These are phyloP conservation scores for Sparassis latifolia DNA, from an alignment of 1,284 basidiomycete genomes.

Conservation along the genomic window DNA sequence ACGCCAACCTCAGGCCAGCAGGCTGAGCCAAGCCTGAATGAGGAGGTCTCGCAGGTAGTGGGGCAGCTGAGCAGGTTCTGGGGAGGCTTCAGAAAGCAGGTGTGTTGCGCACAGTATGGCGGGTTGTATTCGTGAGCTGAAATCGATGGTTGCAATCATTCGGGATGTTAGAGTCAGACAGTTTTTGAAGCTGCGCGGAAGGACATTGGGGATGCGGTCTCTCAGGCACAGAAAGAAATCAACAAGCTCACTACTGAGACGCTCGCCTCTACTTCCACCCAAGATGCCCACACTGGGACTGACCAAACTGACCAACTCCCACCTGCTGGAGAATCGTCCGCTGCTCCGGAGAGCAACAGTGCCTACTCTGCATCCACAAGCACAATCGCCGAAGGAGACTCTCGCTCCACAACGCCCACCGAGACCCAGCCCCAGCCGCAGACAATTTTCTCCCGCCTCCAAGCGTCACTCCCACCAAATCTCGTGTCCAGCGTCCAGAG, in stretches of 20 bases:
- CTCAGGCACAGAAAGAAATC: constrained; percentile 79
- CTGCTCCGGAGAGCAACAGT: constrained; percentile 7
- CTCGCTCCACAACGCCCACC: neutral
- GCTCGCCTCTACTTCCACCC: constrained; percentile 21
- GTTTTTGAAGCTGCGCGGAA: constrained; percentile 70
- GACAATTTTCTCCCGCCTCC: constrained; percentile 62
- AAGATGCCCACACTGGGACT: constrained; percentile 11
- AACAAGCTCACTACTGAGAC: constrained; percentile 49
- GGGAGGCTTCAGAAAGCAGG: constrained; percentile 87
- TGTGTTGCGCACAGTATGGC: constrained; percentile 26
- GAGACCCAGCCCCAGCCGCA: constrained; percentile 17
- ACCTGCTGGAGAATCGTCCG: constrained; percentile 3
- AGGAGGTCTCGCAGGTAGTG: constrained; percentile 83
- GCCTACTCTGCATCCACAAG: constrained; percentile 10
- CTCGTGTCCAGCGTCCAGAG: constrained; percentile 64
- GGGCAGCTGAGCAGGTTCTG: constrained; percentile 81
- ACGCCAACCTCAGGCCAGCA: constrained; percentile 36
- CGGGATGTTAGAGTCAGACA: constrained; percentile 55
- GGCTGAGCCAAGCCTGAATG: constrained; percentile 63
- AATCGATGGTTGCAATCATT: neutral
- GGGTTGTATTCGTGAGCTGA: neutral
- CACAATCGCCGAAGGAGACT: neutral
- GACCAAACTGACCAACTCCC: constrained; percentile 6
- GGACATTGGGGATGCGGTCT: constrained; percentile 71
- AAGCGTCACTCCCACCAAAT: constrained; percentile 65